Base-by-base conservation (phyloP, 2,329 filamentous ascomycete genomes). In the Monosporascus sp. region DNA sequence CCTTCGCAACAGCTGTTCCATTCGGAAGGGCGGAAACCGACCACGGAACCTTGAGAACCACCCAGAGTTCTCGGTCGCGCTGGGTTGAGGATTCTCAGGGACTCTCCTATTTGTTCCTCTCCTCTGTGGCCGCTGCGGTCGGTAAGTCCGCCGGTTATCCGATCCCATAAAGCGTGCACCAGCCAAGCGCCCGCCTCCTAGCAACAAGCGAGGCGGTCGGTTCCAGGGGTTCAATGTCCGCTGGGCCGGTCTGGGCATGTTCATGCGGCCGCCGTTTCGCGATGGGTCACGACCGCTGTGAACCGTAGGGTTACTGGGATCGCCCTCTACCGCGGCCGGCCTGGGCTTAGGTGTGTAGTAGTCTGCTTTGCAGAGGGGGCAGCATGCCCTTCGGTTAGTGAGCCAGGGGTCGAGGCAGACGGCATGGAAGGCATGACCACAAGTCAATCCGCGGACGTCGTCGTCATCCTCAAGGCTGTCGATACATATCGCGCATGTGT, bases 351-450 rank as follows among this genome's bases (percentile, higher is more conserved):
- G 93, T 3, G 90, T 87, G 70, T 96, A 97, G 71, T 97, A 99
- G 67, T 99, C 94, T 41, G 93, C 90, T 74, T 99, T 99, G 78
- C 94, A 99, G 7, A 99, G 85, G 6, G 94, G 94, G 69, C 94
- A 99, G 76, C 93, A 97, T 25, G 94, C 94, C 60, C 93, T 87
- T 58, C 94, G 85, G 66, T 89, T 92, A 9, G 94, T 99, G 58
- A 99, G 76, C 94, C 94, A 99, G 11, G 94, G 94, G 63, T 99
- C 94, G 48, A 99, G 83, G 67, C 94, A 99, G 39, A 88, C 89
- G 49, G 91, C 92, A 69, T 99, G 94, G 81, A 97, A 99, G 51
- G 93, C 92, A 71, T 99, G 94, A n/a, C 94, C 94, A 66, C 94
- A 99, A 4, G 90, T 91, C 56, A 99, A 75, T 2, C 94, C 94